Base-by-base conservation (phyloP, 768 basidiomycete species). In the Hebeloma cylindrosporum region DNA sequence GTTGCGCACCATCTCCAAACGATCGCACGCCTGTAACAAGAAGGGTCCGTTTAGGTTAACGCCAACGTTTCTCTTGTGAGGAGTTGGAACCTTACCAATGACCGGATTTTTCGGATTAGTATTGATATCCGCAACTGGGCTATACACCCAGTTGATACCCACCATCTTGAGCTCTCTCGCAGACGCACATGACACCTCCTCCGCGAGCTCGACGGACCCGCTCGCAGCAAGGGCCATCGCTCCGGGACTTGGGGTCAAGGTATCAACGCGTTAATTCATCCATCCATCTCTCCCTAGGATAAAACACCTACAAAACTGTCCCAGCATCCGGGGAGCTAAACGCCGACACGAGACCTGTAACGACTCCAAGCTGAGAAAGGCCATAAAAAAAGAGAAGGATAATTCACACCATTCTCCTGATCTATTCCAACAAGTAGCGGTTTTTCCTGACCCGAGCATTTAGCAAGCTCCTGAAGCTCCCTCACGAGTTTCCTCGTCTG, bases 61-160 rank as follows among this genome's bases (percentile, higher is more conserved):
- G 4, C 2, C 4, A 8, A 32, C 3, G 10, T 8, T 5, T 8
- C 9, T 10, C 34, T 13, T n/a, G n/a, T n/a, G n/a, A n/a, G n/a
- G n/a, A n/a, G n/a, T n/a, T n/a, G n/a, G n/a, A 38, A 4, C 53
- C 75, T 42, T 38, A 80, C 84, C 83, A 32, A 88, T 88, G 20
- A 86, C 82, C 7, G 85, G 84, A 56, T 88, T 86, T 31, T 71
- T 65, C 10, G 73, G 69, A 57, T 88, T 79, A n/a, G 75, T 79
- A 56, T 87, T 88, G 35, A 88, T 76, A 54, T 88, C 84, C 7
- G 77, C 83, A 5, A 86, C 82, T 0, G 85, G 85, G 53, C 80
- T 79, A 50, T 77, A 86, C 6, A 69, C 77, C 85, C 85, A 88
- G 54, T 84, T 83, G 46, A 88, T 78, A 0, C 85, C 85, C 1